These are phyloP conservation scores for Hanseniaspora clermontiae DNA, from an alignment of 805 yeast genomes.

Conservation along the genomic window DNA sequence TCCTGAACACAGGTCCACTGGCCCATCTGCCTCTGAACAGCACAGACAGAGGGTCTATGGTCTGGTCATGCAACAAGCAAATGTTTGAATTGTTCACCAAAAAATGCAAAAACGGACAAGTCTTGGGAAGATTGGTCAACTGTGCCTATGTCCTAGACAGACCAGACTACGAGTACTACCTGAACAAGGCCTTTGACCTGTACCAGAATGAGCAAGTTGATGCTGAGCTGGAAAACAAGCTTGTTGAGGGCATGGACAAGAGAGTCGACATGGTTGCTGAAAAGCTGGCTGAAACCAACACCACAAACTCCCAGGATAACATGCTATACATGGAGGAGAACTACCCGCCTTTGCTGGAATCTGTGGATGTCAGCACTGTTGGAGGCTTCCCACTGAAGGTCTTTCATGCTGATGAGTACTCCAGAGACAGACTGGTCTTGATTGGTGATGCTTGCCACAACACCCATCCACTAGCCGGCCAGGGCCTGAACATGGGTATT, in stretches of 20 bases:
- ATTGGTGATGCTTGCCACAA: slow-evolving; percentile 98
- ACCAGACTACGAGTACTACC: slow-evolving; percentile 60
- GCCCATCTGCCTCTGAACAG: slow-evolving; percentile 78
- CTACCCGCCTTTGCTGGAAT: slow-evolving; percentile 55
- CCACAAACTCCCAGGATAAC: slow-evolving; percentile 21
- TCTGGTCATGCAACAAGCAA: slow-evolving; percentile 77
- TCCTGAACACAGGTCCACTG: slow-evolving; percentile 80
- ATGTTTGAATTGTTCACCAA: slow-evolving; percentile 50
- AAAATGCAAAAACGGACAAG: slow-evolving; percentile 36
- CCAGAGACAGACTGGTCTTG: slow-evolving; percentile 73
- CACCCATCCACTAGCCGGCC: slow-evolving; percentile 95
- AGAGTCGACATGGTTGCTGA: slow-evolving; percentile 32
- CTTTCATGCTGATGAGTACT: slow-evolving; percentile 83
- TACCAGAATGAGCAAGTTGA: background rate
- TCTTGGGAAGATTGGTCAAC: slow-evolving; percentile 60
- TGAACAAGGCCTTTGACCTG: slow-evolving; percentile 21
- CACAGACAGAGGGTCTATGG: slow-evolving; percentile 74
- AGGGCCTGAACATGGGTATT: slow-evolving; percentile 96
- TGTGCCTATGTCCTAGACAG: slow-evolving; percentile 75
- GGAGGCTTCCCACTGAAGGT: slow-evolving; percentile 81
- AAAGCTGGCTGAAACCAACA: slow-evolving; percentile 21
- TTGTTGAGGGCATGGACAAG: slow-evolving; percentile 63
- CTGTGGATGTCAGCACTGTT: slow-evolving; percentile 49
- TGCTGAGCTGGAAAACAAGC: slow-evolving; percentile 35
- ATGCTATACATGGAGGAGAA: slow-evolving; percentile 41